Conservation (phyloP, 108 stramenopile species). For the Skeletonema grethae region DNA sequence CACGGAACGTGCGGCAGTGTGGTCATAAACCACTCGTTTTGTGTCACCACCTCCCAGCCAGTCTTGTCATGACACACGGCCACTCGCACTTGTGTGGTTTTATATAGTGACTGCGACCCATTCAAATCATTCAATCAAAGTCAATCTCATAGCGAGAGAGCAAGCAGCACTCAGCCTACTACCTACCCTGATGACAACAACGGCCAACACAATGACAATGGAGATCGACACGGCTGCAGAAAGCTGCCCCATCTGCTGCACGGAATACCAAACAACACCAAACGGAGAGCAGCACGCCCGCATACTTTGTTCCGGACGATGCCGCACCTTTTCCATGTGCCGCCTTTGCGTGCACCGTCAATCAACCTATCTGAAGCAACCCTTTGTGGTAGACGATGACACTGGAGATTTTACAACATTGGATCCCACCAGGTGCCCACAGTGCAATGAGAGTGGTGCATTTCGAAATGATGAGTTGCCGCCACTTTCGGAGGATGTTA, state of each 20-base stretch:
- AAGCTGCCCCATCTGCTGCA: neutral
- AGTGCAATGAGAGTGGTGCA: conserved; percentile 21
- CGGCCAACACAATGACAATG: neutral
- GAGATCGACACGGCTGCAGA: neutral
- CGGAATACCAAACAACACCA: neutral
- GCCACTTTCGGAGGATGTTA: conserved; percentile 13
- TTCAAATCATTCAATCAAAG: too few species aligned
- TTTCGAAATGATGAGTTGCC: conserved; percentile 3
- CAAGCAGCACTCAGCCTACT: too few species aligned
- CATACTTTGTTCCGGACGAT: neutral
- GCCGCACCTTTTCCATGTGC: conserved; percentile 21
- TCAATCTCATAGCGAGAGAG: too few species aligned
- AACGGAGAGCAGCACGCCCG: neutral
- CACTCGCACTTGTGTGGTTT: too few species aligned
- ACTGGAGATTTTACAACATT: conserved; percentile 20
- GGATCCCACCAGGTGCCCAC: conserved; percentile 23
- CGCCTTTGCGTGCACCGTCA: conserved; percentile 21
- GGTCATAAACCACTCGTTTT: too few species aligned
- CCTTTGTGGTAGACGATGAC: conserved; percentile 15
- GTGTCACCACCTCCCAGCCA: too few species aligned
- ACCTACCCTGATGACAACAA: too few species aligned
- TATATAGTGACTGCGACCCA: too few species aligned
- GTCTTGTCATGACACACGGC: too few species aligned
- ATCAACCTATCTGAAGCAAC: neutral
- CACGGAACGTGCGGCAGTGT: too few species aligned